Evolutionary conservation across 805 yeast genomes (phyloP).

Genomic region (Candida ipomoeae): DNA sequence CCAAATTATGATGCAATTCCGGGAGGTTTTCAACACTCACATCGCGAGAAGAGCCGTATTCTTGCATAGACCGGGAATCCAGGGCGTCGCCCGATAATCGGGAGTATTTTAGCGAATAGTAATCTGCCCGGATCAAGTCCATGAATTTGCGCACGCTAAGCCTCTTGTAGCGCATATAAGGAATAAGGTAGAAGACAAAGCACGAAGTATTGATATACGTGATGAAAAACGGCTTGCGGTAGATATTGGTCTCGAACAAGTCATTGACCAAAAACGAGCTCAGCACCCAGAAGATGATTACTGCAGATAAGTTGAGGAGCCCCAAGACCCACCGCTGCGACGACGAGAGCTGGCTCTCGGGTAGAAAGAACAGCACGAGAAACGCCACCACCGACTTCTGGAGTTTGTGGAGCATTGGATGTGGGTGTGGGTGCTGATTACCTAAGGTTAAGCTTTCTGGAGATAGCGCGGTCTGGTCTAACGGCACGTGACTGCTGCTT

Average conservation of each 20-base stretch:
- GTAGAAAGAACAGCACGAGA: constrained; percentile 14
- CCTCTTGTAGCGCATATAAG: constrained; percentile 40
- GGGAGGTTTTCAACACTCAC: constrained; percentile 4
- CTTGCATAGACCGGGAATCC: constrained; percentile 5
- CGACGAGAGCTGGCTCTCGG: constrained; percentile 21
- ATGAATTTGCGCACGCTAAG: constrained; percentile 23
- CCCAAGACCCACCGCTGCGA: constrained; percentile 71
- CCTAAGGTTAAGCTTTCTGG: not conserved
- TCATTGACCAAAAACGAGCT: constrained; percentile 83
- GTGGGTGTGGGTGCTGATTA: not conserved
- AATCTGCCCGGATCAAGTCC: constrained; percentile 22
- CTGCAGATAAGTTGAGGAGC: constrained; percentile 64
- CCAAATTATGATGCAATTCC: not conserved
- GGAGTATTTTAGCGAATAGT: constrained; percentile 8
- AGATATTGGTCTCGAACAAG: constrained; percentile 62
- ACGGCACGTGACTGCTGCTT: not conserved
- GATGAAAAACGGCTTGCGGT: constrained; percentile 86
- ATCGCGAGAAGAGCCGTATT: constrained; percentile 14
- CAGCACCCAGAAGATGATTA: constrained; percentile 84
- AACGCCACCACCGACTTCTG: constrained; percentile 13
- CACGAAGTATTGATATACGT: constrained; percentile 89
- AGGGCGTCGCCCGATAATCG: not conserved
- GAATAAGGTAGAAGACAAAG: constrained; percentile 72
- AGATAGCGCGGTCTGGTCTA: not conserved
- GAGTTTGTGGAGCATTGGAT: constrained; percentile 12